A percentile compares a stretch with the other conserved stretches of the same genome.
phyloP scores from a whole-genome alignment of 805 yeast genomes.

The Pichia sporocuriosa region DNA sequence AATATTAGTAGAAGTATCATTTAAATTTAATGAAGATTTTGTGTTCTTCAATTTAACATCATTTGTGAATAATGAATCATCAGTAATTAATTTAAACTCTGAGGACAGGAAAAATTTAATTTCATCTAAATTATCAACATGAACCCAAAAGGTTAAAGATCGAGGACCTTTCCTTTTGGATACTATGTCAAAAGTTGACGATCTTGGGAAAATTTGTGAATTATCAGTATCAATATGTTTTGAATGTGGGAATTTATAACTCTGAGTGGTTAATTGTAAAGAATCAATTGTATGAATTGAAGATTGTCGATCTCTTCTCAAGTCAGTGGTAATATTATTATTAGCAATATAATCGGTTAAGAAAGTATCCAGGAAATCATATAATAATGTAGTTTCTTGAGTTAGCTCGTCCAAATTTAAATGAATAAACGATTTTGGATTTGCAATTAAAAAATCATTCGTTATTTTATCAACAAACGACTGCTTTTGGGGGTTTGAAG shows the following conservation, averaged over 20 bases:
- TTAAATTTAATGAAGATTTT: conserved; percentile 14
- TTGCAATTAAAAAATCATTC: conserved; percentile 25
- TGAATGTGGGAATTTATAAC: neutral
- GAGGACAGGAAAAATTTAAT: conserved; percentile 41
- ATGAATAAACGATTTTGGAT: conserved; percentile 51
- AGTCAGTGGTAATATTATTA: neutral
- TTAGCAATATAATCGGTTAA: conserved; percentile 8
- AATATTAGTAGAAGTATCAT: neutral
- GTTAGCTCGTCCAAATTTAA: conserved; percentile 56
- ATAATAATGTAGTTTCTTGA: conserved; percentile 49
- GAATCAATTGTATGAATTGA: conserved; percentile 22
- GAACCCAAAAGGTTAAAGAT: conserved; percentile 46
- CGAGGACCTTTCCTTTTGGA: conserved; percentile 31
- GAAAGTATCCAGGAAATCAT: conserved; percentile 37
- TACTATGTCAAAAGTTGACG: conserved; percentile 33
- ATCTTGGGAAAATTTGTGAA: conserved; percentile 17
- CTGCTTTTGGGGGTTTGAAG: conserved; percentile 27
- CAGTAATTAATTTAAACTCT: conserved; percentile 33
- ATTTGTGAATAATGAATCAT: conserved; percentile 26
- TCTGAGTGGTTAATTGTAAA: conserved; percentile 13
- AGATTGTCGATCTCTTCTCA: conserved; percentile 3
- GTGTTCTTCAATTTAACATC: conserved; percentile 17
- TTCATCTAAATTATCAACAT: conserved; percentile 52
- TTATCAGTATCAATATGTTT: neutral
- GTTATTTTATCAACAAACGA: conserved; percentile 30